phyloP scores from a whole-genome alignment of 345 rosid species.

The Hibiscus mutabilis region DNA sequence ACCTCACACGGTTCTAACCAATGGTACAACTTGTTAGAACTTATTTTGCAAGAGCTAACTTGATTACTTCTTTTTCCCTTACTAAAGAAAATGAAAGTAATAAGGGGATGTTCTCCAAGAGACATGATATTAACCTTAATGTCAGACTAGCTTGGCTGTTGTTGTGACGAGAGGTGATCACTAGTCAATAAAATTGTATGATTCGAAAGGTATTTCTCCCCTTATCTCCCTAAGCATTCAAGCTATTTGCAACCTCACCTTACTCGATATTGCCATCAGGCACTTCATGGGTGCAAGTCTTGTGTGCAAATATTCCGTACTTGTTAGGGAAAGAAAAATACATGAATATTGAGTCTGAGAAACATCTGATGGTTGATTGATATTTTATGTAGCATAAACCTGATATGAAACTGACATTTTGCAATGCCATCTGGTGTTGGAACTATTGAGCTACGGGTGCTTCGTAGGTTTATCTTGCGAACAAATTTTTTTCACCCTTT shows the following conservation, averaged over 20 bases:
- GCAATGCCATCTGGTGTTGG: constrained; percentile 78
- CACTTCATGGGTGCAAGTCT: background rate
- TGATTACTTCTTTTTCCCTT: background rate
- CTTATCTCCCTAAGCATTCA: too few relatives aligned
- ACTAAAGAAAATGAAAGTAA: background rate
- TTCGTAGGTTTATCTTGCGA: too few relatives aligned
- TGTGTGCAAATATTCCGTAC: constrained; percentile 69
- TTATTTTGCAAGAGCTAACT: background rate
- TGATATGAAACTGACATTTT: constrained; percentile 42
- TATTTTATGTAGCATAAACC: background rate
- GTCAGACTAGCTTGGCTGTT: background rate
- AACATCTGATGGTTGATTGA: background rate
- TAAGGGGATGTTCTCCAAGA: background rate
- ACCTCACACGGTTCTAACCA: constrained; percentile 3
- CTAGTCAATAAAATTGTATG: background rate
- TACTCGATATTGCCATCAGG: background rate
- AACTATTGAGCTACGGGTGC: too few relatives aligned
- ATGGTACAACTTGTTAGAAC: background rate
- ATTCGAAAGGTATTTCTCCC: background rate
- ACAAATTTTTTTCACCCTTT: too few relatives aligned
- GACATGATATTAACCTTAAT: background rate
- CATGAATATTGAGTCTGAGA: background rate
- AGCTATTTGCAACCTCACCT: constrained; percentile 8
- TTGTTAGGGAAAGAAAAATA: constrained; percentile 28
- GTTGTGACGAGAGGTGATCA: background rate